phyloP scores from a whole-genome alignment of 1,139 yeast species.

The Debaryomyces psychrophilus region DNA sequence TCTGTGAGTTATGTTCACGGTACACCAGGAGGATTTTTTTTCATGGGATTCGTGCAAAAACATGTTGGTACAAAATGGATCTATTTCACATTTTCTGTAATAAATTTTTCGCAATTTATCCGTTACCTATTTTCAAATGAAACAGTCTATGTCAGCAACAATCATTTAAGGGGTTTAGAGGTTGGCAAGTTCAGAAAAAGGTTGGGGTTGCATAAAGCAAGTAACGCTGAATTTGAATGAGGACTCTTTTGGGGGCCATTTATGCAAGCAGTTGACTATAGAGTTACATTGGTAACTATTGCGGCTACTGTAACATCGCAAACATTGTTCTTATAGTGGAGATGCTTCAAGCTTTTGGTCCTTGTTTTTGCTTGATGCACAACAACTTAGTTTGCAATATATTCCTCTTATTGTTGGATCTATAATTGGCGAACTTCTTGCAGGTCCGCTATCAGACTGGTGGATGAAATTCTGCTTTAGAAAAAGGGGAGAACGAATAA shows the following conservation, averaged over 20 bases:
- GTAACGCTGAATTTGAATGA: slow-evolving; percentile 9
- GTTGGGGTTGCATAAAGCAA: slow-evolving; percentile 13
- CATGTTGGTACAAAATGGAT: slow-evolving; percentile 15
- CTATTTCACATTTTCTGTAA: slow-evolving; percentile 18
- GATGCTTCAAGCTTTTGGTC: slow-evolving; percentile 27
- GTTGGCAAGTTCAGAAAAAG: slow-evolving; percentile 4
- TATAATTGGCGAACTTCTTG: slow-evolving; percentile 26
- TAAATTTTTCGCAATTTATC: slow-evolving; percentile 18
- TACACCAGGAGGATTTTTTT: slow-evolving; percentile 21
- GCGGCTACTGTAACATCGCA: slow-evolving; percentile 27
- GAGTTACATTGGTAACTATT: slow-evolving; percentile 19
- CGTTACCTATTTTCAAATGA: slow-evolving; percentile 18
- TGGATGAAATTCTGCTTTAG: slow-evolving; percentile 24
- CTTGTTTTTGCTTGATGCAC: slow-evolving; percentile 24
- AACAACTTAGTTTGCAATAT: slow-evolving; percentile 27
- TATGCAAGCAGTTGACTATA: slow-evolving; percentile 16
- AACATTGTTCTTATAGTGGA: slow-evolving; percentile 28
- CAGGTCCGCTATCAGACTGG: slow-evolving; percentile 29
- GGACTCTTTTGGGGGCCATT: slow-evolving; percentile 18
- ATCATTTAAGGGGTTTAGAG: neutral
- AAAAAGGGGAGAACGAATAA: slow-evolving; percentile 18
- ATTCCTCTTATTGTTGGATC: slow-evolving; percentile 28
- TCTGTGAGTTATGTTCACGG: slow-evolving; percentile 20
- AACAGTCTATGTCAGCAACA: slow-evolving; percentile 15
- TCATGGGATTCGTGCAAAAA: slow-evolving; percentile 19